phyloP scores from a whole-genome alignment of 805 yeast species.

The Yarrowia hollandica region DNA sequence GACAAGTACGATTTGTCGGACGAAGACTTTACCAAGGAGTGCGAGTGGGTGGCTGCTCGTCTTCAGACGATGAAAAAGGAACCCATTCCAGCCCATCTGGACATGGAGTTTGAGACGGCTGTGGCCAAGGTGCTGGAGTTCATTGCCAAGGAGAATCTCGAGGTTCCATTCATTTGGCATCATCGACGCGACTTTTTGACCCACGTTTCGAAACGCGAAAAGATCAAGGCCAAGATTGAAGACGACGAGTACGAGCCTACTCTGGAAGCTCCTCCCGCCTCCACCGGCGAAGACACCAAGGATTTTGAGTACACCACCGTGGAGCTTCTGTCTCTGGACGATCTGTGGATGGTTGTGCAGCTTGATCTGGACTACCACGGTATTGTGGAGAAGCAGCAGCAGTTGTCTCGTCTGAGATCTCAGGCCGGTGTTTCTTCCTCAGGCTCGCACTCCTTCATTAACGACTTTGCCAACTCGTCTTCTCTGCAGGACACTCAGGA shows the following conservation, averaged over 20 bases:
- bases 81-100: conserved; percentile 34
- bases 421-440: conserved; percentile 38
- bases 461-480: conserved; percentile 58
- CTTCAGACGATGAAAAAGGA: conserved; percentile 40
- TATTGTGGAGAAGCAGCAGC: conserved; percentile 51
- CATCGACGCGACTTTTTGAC: conserved; percentile 89
- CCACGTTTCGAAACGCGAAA: conserved; percentile 46
- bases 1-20: conserved; percentile 61
- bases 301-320: conserved; percentile 43
- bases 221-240: conserved; percentile 23
- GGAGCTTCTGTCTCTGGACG: conserved; percentile 60
- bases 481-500: conserved; percentile 83
- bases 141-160: conserved; percentile 75
- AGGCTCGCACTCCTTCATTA: conserved; percentile 52
- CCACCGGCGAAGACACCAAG: conserved; percentile 34
- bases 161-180: conserved; percentile 93
- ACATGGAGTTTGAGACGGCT: conserved; percentile 56
- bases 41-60: conserved; percentile 66
- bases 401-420: conserved; percentile 43
- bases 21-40: conserved; percentile 69
- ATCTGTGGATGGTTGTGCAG: conserved; percentile 86
- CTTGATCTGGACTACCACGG: conserved; percentile 89
- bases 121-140: conserved; percentile 69
- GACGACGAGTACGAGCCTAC: conserved; percentile 27
- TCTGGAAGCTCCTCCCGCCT: not conserved